phyloP scores from a whole-genome alignment of 495 filamentous ascomycete genomes.

The Penicillium daleae region DNA sequence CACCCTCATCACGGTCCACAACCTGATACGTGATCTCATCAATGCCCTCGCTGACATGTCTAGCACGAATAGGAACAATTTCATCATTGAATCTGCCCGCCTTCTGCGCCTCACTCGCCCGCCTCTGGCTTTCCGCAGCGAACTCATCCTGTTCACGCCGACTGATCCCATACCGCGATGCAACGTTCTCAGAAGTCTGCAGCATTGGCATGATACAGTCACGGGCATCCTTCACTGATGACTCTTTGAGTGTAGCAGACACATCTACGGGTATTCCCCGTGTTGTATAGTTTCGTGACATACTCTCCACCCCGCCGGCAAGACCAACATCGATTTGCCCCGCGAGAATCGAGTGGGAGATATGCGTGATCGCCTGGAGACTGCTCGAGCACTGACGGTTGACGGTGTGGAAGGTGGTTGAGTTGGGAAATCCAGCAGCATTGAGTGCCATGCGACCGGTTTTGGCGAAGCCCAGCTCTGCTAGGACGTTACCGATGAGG shows the following conservation, averaged over 20 bases:
- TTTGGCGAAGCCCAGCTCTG: slow-evolving; percentile 81
- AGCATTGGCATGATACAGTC: slow-evolving; percentile 89
- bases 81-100: slow-evolving; percentile 81
- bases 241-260: slow-evolving; percentile 59
- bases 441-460: slow-evolving; percentile 80
- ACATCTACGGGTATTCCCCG: slow-evolving; percentile 73
- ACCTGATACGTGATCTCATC: slow-evolving; percentile 69
- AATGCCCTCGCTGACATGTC: slow-evolving; percentile 67
- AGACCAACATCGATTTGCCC: slow-evolving; percentile 81
- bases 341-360: slow-evolving; percentile 73
- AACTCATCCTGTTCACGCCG: slow-evolving; percentile 75
- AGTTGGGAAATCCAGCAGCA: slow-evolving; percentile 85
- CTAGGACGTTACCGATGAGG: slow-evolving; percentile 79
- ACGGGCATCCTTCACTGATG: slow-evolving; percentile 62
- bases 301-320: slow-evolving; percentile 79
- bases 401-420: slow-evolving; percentile 68
- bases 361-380: slow-evolving; percentile 83
- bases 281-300: slow-evolving; percentile 69
- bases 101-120: slow-evolving; percentile 80
- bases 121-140: slow-evolving; percentile 75
- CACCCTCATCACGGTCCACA: slow-evolving; percentile 79
- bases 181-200: slow-evolving; percentile 88
- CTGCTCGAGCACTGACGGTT: slow-evolving; percentile 92
- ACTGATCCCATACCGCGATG: slow-evolving; percentile 73
- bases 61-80: slow-evolving; percentile 75